These are phyloP conservation scores for Novakomyces olei DNA, from an alignment of 805 yeast species.

Conservation along the genomic window DNA sequence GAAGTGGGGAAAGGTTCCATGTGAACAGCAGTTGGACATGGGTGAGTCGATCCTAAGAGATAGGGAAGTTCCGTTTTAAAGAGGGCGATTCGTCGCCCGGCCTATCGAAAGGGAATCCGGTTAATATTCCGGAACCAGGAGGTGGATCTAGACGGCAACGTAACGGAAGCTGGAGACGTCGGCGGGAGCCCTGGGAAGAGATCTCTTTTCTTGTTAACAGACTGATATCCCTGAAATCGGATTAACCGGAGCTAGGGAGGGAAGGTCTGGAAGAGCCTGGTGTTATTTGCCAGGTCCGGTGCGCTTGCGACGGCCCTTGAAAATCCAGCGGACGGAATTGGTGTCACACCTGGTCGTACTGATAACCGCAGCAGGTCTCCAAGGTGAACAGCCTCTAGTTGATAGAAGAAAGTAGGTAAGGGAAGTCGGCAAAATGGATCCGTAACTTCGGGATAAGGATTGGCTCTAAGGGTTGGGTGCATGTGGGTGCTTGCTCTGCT, in stretches of 20 bases:
- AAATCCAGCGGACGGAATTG: slow-evolving; percentile 22
- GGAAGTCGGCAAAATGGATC: slow-evolving; percentile 25
- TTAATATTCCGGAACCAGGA: slow-evolving; percentile 24
- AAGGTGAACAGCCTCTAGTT: slow-evolving; percentile 26
- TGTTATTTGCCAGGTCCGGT: slow-evolving; percentile 20
- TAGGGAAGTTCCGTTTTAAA: slow-evolving; percentile 21
- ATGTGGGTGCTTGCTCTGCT: slow-evolving; percentile 18
- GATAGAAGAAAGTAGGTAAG: slow-evolving; percentile 22
- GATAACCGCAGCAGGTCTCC: slow-evolving; percentile 27
- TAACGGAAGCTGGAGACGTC: slow-evolving; percentile 23
- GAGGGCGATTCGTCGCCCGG: slow-evolving; percentile 17
- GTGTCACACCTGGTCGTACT: slow-evolving; percentile 24
- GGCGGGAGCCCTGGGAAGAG: slow-evolving; percentile 25
- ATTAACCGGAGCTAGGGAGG: slow-evolving; percentile 22
- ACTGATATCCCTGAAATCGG: slow-evolving; percentile 22
- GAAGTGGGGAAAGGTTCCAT: slow-evolving; percentile 24
- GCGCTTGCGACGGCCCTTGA: slow-evolving; percentile 23
- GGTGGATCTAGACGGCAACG: slow-evolving; percentile 23
- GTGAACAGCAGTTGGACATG: slow-evolving; percentile 24
- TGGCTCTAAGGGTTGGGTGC: slow-evolving; percentile 24
- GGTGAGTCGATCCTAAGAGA: slow-evolving; percentile 24
- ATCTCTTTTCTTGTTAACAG: slow-evolving; percentile 23
- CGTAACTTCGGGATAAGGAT: slow-evolving; percentile 25
- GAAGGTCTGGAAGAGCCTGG: slow-evolving; percentile 21
- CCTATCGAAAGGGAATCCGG: slow-evolving; percentile 24